Percentiles rank a stretch among this genome's conserved stretches.
phyloP scores from a whole-genome alignment of 495 filamentous ascomycete genomes.

The Aspergillus ellipticus region DNA sequence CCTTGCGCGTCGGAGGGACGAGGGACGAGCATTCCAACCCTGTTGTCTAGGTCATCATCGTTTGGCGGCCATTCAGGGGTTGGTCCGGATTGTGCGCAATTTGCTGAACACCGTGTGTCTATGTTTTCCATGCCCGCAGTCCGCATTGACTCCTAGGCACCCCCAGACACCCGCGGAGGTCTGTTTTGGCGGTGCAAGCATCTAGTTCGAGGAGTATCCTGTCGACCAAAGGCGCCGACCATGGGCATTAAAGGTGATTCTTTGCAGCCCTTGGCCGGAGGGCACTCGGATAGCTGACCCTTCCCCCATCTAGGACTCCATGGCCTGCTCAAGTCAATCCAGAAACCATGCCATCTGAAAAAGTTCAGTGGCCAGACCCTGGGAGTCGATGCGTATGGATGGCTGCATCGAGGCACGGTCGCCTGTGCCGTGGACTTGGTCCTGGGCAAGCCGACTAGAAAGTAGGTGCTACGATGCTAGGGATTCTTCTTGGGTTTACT shows the following conservation, averaged over 20 bases:
- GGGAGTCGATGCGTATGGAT: slow-evolving; percentile 94
- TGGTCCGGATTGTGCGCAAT: neutral
- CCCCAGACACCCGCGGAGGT: slow-evolving; percentile 13
- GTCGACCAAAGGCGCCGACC: slow-evolving; percentile 32
- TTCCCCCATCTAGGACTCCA: slow-evolving; percentile 62
- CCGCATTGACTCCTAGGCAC: slow-evolving; percentile 6
- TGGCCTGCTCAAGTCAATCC: slow-evolving; percentile 91
- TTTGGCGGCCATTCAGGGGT: slow-evolving; percentile 1
- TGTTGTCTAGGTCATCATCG: slow-evolving; percentile 19
- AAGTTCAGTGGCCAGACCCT: slow-evolving; percentile 86
- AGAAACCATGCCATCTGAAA: slow-evolving; percentile 79
- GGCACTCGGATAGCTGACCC: neutral
- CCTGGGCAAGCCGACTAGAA: slow-evolving; percentile 78
- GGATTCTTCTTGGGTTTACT: neutral
- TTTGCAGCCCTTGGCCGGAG: neutral
- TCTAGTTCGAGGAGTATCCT: slow-evolving; percentile 31
- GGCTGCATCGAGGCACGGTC: slow-evolving; percentile 92
- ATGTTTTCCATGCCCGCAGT: slow-evolving; percentile 1
- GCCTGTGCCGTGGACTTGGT: slow-evolving; percentile 91
- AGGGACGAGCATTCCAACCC: slow-evolving; percentile 24
- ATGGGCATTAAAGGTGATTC: slow-evolving; percentile 71
- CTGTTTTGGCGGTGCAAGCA: slow-evolving; percentile 18
- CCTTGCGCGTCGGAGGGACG: slow-evolving; percentile 18
- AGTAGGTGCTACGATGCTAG: slow-evolving; percentile 46
- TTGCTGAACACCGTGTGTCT: neutral